These are phyloP conservation scores for Diatrype stigma DNA, from an alignment of 2,329 filamentous ascomycete species.

Conservation along the genomic window DNA sequence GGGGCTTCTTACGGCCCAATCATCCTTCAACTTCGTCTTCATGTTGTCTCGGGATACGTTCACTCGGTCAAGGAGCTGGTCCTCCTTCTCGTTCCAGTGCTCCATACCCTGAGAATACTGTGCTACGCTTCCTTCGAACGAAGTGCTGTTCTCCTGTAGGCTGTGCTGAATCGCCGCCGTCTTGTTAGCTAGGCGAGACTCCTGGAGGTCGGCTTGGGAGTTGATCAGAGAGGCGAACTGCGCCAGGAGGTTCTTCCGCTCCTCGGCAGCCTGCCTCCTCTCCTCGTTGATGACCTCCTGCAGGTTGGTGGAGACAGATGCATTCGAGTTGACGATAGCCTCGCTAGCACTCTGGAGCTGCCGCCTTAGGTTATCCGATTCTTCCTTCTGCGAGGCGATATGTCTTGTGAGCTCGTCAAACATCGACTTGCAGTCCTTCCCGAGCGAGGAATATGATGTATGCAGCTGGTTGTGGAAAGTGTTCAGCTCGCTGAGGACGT, in stretches of 20 bases:
- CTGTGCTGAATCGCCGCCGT: constrained; percentile 60
- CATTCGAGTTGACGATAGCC: constrained; percentile 64
- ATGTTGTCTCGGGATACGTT: constrained; percentile 70
- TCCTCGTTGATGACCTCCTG: constrained; percentile 72
- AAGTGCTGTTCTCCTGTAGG: constrained; percentile 59
- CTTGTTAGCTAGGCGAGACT: constrained; percentile 62
- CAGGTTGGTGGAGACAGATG: constrained; percentile 61
- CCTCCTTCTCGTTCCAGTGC: constrained; percentile 66
- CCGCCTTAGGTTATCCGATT: constrained; percentile 67
- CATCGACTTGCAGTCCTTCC: constrained; percentile 78
- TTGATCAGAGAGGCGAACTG: constrained; percentile 78
- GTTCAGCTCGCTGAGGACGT: constrained; percentile 80
- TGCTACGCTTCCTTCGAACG: constrained; percentile 61
- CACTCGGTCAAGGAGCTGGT: constrained; percentile 65
- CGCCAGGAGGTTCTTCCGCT: constrained; percentile 67
- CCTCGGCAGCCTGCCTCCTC: constrained; percentile 64
- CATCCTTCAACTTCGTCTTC: constrained; percentile 77
- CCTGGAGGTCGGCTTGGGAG: constrained; percentile 68
- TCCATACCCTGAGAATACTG: constrained; percentile 70
- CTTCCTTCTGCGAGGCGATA: constrained; percentile 69
- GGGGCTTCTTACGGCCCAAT: constrained; percentile 71
- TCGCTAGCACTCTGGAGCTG: constrained; percentile 69
- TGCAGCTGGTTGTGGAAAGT: constrained; percentile 84
- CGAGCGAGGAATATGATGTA: constrained; percentile 75
- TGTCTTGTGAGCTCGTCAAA: constrained; percentile 79